A percentile compares a stretch with the other conserved stretches of the same genome.
phyloP scores from a whole-genome alignment of 2,329 filamentous ascomycete species.

The Emergomyces orientalis region DNA sequence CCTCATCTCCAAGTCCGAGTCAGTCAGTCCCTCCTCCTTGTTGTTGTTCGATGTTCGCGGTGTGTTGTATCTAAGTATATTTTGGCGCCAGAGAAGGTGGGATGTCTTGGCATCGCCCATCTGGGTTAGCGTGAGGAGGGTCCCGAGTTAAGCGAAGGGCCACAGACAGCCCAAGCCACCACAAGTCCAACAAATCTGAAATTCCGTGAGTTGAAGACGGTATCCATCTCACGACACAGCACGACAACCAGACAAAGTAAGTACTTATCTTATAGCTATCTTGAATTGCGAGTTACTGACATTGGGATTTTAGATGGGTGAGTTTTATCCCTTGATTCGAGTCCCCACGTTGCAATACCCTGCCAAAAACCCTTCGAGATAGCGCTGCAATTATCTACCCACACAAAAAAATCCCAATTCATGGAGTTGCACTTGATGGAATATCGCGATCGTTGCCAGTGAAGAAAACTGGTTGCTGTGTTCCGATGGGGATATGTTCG shows the following conservation, averaged over 20 bases:
- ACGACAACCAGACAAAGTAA: constrained; percentile 48
- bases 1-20: not conserved
- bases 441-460: not conserved
- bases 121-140: constrained; percentile 23
- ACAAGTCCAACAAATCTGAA: constrained; percentile 35
- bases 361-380: constrained; percentile 24
- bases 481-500: not conserved
- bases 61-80: no score
- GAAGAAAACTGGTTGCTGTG: not conserved
- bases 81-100: not conserved
- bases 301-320: constrained; percentile 49
- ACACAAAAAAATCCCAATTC: not conserved
- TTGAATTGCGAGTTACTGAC: constrained; percentile 23
- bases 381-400: not conserved
- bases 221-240: constrained; percentile 32
- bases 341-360: constrained; percentile 13
- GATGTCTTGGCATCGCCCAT: constrained; percentile 9
- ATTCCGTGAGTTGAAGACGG: constrained; percentile 27
- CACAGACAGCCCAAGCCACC: constrained; percentile 37
- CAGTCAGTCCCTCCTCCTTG: not conserved
- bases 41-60: not conserved
- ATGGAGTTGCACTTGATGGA: not conserved
- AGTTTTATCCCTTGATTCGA: constrained; percentile 34
- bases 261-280: constrained; percentile 16
- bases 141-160: constrained; percentile 35